These are phyloP conservation scores for Candida suzukii DNA, from an alignment of 805 yeast species.

Conservation along the genomic window DNA sequence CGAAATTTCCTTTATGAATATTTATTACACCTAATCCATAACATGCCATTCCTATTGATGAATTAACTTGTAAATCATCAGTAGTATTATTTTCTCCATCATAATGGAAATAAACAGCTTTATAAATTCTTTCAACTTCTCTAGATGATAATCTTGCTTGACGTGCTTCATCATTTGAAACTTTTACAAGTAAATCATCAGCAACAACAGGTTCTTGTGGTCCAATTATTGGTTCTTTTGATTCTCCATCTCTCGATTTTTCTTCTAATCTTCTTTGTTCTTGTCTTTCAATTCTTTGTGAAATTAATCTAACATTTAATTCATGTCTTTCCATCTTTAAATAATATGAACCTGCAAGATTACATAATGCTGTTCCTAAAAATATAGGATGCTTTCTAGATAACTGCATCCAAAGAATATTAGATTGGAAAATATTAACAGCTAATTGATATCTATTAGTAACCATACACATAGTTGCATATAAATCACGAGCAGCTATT, in stretches of 20 bases:
- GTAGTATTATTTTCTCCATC: constrained; percentile 1
- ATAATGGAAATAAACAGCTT: constrained; percentile 5
- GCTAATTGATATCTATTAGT: constrained; percentile 21
- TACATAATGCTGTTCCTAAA: constrained; percentile 16
- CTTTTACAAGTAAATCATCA: background rate
- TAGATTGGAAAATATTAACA: constrained; percentile 19
- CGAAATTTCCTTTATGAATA: constrained; percentile 50
- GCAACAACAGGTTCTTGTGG: background rate
- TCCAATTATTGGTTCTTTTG: background rate
- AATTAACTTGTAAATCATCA: constrained; percentile 2
- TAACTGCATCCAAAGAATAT: constrained; percentile 19
- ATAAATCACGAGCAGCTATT: constrained; percentile 69
- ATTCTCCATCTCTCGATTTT: constrained; percentile 6
- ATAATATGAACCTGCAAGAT: constrained; percentile 22
- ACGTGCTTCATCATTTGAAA: background rate
- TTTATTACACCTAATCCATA: constrained; percentile 81
- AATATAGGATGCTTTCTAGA: constrained; percentile 10
- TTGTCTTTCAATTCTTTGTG: constrained; percentile 1
- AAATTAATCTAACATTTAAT: background rate
- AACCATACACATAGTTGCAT: constrained; percentile 62
- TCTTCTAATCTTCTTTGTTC: constrained; percentile 5
- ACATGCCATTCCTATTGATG: constrained; percentile 58
- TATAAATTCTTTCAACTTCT: constrained; percentile 11
- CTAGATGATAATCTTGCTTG: background rate
- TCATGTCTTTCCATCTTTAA: constrained; percentile 14